Evolutionary conservation across 176 grass and related monocot genomes (phyloP).

Genomic region (Triticum timopheevii): DNA sequence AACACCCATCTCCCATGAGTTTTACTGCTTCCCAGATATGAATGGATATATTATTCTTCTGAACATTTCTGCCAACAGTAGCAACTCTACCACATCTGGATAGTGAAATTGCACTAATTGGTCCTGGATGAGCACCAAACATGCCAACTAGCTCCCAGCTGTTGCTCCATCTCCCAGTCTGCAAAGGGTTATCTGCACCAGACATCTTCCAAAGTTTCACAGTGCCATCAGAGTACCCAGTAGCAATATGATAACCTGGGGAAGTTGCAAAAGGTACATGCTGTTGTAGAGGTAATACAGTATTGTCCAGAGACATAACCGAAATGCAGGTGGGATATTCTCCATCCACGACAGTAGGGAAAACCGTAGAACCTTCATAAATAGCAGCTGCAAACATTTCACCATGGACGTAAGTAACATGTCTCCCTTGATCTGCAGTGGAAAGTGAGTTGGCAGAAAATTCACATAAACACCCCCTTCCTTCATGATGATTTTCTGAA

Average conservation of each 20-base stretch:
- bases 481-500: slow-evolving; percentile 40
- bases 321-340: slow-evolving; percentile 61
- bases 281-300: slow-evolving; percentile 52
- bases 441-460: slow-evolving; percentile 42
- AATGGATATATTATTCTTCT: slow-evolving; percentile 43
- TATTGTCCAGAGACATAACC: slow-evolving; percentile 45
- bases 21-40: slow-evolving; percentile 86
- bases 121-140: slow-evolving; percentile 60
- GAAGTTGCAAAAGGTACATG: slow-evolving; percentile 37
- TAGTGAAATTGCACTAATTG: slow-evolving; percentile 55
- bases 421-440: slow-evolving; percentile 38
- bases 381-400: slow-evolving; percentile 51
- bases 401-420: slow-evolving; percentile 48
- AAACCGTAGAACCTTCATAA: slow-evolving; percentile 54
- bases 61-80: slow-evolving; percentile 51
- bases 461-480: slow-evolving; percentile 31
- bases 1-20: slow-evolving; percentile 52
- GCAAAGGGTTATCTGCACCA: slow-evolving; percentile 33
- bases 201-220: slow-evolving; percentile 79
- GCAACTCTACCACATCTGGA: slow-evolving; percentile 77
- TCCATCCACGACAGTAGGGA: slow-evolving; percentile 46
- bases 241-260: slow-evolving; percentile 75
- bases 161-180: slow-evolving; percentile 42
- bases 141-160: slow-evolving; percentile 76
- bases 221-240: slow-evolving; percentile 73